Evolutionary conservation across 179 eudicot species (phyloP).

Genomic region (Camellia oleifera): DNA sequence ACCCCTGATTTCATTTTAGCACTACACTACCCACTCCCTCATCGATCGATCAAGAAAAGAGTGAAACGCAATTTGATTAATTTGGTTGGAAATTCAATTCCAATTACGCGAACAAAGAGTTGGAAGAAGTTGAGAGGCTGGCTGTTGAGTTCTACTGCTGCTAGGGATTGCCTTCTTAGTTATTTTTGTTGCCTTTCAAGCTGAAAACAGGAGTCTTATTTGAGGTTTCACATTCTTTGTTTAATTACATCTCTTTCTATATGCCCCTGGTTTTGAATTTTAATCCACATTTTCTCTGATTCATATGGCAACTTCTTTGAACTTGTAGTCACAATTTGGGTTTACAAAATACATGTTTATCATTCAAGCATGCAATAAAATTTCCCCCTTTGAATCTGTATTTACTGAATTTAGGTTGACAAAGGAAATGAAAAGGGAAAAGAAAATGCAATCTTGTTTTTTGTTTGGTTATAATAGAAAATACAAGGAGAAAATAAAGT

Average conservation of each 20-base stretch:
- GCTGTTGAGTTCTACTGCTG: constrained; percentile 54
- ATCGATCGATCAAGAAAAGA: not conserved
- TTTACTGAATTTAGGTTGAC: too few species aligned
- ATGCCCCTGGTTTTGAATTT: not conserved
- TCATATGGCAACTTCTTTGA: not conserved
- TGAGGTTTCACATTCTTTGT: constrained; percentile 47
- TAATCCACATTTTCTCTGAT: not conserved
- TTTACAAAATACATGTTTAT: too few species aligned
- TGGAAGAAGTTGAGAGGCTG: constrained; percentile 58
- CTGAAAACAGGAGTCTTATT: constrained; percentile 57
- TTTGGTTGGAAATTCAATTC: constrained; percentile 21
- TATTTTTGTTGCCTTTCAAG: constrained; percentile 77
- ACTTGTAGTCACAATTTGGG: too few species aligned
- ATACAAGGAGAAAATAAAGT: too few species aligned
- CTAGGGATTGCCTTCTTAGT: constrained; percentile 82
- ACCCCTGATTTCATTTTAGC: not conserved
- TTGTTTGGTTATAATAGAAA: too few species aligned
- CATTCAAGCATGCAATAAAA: too few species aligned
- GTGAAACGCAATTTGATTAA: not conserved
- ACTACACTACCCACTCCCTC: not conserved
- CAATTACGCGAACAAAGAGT: constrained; percentile 42
- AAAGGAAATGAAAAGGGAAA: too few species aligned
- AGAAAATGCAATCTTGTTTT: too few species aligned
- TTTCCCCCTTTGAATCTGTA: not conserved
- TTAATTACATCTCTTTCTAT: not conserved